Evolutionary conservation across 495 filamentous ascomycete genomes (phyloP), one percentile per base, ranked within the genome.

Genomic region (Chaetomidium leptoderma): DNA sequence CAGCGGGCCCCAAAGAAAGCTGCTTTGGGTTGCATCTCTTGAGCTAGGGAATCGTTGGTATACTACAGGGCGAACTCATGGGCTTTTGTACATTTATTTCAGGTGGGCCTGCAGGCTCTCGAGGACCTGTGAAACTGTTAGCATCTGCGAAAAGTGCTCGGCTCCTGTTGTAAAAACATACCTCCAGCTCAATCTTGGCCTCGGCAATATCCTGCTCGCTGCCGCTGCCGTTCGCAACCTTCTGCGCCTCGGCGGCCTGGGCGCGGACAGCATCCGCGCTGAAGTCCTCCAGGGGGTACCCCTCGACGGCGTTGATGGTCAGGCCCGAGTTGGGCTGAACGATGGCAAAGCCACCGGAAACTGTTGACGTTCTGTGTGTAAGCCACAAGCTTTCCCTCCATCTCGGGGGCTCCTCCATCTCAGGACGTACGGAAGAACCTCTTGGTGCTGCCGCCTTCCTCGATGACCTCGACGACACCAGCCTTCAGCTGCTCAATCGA

Each of bases 401-500:
- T 13, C 16, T 48, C 19, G 47, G 36, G 27, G 36, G n/a, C n/a
- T n/a, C n/a, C 26, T 52, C 37, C 29, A 36, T 45, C 11, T 43
- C 37, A 45, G 46, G 46, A 78, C 92, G 66, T 88, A 97, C 93
- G 81, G 89, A 97, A 99, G 80, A 90, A 97, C 74, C 93, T 89
- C 85, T 97, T 97, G 89, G 74, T 95, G 70, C 66, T 68, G 70
- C 89, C 87, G 67, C 79, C 83, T 83, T 99, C 93, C 81, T 97
- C 93, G 65, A 97, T 85, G 64, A 99, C 80, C 78, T 97, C 93
- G 63, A 99, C 82, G 60, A 97, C 76, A 66, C 93, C 93, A 49
- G 93, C 91, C 82, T 92, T 95, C 72, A 99, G 82, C 81, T 99
- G 93, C 82, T 99, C 93, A 67, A 99, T 96, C 48, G 93, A 92